These are phyloP conservation scores for Coemansia sp. DNA, from an alignment of 192 early-diverging fungal species.

Conservation along the genomic window DNA sequence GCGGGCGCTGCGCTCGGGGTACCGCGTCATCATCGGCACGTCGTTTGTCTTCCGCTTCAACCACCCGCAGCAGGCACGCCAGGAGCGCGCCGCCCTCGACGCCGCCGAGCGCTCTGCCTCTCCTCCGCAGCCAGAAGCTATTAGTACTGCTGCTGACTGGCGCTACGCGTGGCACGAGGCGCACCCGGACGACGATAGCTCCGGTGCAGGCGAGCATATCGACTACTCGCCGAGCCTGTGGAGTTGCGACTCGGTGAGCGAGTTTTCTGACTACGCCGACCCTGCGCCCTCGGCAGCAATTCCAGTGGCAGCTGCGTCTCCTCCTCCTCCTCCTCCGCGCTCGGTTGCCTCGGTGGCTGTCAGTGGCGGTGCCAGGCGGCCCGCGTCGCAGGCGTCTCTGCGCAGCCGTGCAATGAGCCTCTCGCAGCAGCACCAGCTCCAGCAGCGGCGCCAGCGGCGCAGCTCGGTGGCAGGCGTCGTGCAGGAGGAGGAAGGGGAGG, in stretches of 20 bases:
- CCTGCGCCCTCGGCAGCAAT: neutral
- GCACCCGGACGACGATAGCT: slow-evolving; percentile 54
- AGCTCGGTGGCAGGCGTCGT: slow-evolving; percentile 26
- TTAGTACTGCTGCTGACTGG: slow-evolving; percentile 71
- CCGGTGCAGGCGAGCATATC: neutral
- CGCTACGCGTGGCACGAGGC: slow-evolving; percentile 76
- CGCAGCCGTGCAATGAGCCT: slow-evolving; percentile 14
- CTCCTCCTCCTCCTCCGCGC: no score
- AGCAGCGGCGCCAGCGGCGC: slow-evolving; percentile 15
- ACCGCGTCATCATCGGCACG: slow-evolving; percentile 78
- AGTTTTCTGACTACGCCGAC: slow-evolving; percentile 15
- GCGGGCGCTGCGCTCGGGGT: slow-evolving; percentile 67
- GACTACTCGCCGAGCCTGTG: slow-evolving; percentile 28
- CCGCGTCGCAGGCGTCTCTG: slow-evolving; percentile 16
- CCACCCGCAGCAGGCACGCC: slow-evolving; percentile 77
- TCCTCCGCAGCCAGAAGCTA: slow-evolving; percentile 29
- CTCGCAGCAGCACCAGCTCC: slow-evolving; percentile 1
- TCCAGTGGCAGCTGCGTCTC: no score
- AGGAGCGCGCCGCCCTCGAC: slow-evolving; percentile 21
- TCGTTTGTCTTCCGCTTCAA: slow-evolving; percentile 87
- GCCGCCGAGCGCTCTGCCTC: slow-evolving; percentile 11
- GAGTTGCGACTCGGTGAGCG: slow-evolving; percentile 46
- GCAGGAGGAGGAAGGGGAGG: no score
- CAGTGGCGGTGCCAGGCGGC: neutral
- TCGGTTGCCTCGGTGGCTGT: neutral